Evolutionary conservation across 2,329 filamentous ascomycete species (phyloP), one percentile per base, ranked within the genome.

Genomic region (Alternaria dauci): DNA sequence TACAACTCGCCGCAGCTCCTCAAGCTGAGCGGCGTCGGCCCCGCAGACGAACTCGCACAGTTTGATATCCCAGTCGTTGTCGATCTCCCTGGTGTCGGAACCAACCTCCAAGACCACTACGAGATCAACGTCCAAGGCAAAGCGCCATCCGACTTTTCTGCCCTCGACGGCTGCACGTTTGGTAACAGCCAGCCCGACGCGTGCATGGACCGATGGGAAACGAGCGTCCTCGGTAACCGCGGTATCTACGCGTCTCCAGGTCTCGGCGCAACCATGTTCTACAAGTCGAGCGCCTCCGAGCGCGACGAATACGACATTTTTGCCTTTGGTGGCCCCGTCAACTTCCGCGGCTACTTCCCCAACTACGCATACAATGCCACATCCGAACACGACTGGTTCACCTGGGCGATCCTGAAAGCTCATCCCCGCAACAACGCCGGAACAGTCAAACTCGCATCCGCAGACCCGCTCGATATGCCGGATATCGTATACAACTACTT

Each of bases 1-100:
- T 90, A 86, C 58, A 88, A 90, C 76, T 84, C 85, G 1, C 87
- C 88, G 7, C 88, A 91, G 73, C 76, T 91, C 3, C 84, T 91
- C 12, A 87, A 88, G 78, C 83, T 90, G 2, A 86, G 82, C 48
- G 88, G 89, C n/a, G 83, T 91, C 36, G 88, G 88, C 0, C 87
- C 87, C 0, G 69, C 76, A 3, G 71, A 78, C 0, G 83, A 88
- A 62, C 82, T 91, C 12, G 61, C 81, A 23, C 79, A 80, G 52
- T 83, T 86, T 69, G 76, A 80, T 14, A 89, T 90, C 63, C 71
- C 81, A 2, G 78, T 85, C 2, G 66, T 88, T n/a, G 78, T 82
- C 4, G 81, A 89, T 65, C 84, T 87, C 0, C 84, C 85, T 1
- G 86, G 88, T 50, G 87, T 91, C 1, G 89, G 88, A 2, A 85